phyloP scores from a whole-genome alignment of 2,329 filamentous ascomycete species.

The Microdochium bolleyi region DNA sequence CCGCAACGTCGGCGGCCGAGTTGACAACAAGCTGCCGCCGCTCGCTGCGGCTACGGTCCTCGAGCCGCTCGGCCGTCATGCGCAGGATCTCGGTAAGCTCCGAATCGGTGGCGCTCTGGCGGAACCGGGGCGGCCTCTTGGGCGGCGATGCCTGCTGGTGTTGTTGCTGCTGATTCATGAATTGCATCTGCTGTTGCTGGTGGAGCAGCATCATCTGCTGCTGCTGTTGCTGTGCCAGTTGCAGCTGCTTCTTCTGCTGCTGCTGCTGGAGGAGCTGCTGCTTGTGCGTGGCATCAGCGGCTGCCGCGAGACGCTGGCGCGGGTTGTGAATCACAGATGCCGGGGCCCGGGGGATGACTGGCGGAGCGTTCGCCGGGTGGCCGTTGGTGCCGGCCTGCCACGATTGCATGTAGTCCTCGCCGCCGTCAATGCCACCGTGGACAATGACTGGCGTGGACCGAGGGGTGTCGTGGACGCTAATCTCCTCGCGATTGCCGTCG shows the following conservation, averaged over 20 bases:
- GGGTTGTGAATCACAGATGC: slow-evolving; percentile 6
- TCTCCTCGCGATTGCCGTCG: not conserved
- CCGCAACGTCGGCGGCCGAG: slow-evolving; percentile 2
- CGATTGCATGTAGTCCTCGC: not conserved
- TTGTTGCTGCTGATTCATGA: not conserved
- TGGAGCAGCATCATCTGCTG: not conserved
- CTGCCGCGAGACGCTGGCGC: slow-evolving; percentile 4
- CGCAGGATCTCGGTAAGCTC: slow-evolving; percentile 43
- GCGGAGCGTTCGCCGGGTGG: not conserved
- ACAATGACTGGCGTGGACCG: not conserved
- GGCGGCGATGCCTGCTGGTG: slow-evolving; percentile 8
- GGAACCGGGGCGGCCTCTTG: slow-evolving; percentile 10
- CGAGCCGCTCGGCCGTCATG: slow-evolving; percentile 43
- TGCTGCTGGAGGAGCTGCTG: not conserved
- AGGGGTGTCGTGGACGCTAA: not conserved
- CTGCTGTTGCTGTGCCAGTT: not conserved
- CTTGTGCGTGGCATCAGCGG: slow-evolving; percentile 14
- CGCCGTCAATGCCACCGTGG: not conserved
- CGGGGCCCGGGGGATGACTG: slow-evolving; percentile 1
- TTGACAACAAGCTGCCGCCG: slow-evolving; percentile 17
- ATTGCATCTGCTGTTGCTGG: not conserved
- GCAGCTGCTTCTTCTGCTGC: slow-evolving; percentile 1
- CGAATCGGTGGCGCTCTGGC: slow-evolving; percentile 31
- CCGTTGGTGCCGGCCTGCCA: not conserved
- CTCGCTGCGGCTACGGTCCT: slow-evolving; percentile 25